phyloP scores from a whole-genome alignment of 768 basidiomycete species.

The Symmetrospora coprosmae region DNA sequence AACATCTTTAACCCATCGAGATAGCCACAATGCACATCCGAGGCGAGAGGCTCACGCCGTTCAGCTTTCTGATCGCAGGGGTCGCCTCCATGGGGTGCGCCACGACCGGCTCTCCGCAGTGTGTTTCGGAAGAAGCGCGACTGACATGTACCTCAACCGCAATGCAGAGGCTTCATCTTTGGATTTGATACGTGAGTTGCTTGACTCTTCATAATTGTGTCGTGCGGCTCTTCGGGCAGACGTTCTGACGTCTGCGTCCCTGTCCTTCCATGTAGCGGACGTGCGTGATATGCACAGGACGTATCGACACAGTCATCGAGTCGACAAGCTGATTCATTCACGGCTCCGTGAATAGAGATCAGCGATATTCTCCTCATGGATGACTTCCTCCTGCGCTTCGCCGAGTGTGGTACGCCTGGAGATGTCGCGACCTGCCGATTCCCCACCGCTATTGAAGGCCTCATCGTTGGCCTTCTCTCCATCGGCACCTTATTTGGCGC shows the following conservation, averaged over 20 bases:
- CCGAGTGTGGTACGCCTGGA: conserved; percentile 38
- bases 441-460: conserved; percentile 44
- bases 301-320: background rate
- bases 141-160: background rate
- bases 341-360: conserved; percentile 56
- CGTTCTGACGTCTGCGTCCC: background rate
- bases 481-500: conserved; percentile 55
- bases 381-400: conserved; percentile 55
- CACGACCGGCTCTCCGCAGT: background rate
- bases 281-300: too few species aligned
- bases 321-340: too few species aligned
- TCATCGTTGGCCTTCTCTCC: conserved; percentile 57
- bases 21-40: conserved; percentile 17
- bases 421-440: conserved; percentile 45
- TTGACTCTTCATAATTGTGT: background rate
- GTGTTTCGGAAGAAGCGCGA: background rate
- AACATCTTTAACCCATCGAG: background rate
- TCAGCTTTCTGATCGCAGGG: conserved; percentile 3
- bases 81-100: conserved; percentile 15
- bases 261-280: too few species aligned
- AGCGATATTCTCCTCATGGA: conserved; percentile 60
- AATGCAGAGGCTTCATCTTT: conserved; percentile 17
- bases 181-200: conserved; percentile 24
- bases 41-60: conserved; percentile 17
- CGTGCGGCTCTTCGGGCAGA: background rate